Conservation (phyloP, 2,329 filamentous ascomycete species). For the Nemania sp. region DNA sequence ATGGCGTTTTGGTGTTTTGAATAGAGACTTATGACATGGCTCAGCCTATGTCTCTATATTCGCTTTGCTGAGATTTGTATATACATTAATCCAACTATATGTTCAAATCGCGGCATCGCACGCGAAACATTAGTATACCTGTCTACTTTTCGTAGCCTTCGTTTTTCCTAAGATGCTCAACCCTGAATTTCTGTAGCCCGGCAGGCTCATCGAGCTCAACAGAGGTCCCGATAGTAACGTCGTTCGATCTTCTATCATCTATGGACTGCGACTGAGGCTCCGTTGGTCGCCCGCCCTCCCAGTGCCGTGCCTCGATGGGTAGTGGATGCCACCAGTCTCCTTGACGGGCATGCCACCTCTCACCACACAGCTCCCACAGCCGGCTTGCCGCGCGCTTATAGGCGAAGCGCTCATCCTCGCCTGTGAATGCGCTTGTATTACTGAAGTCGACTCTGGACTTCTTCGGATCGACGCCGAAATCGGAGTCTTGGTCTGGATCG, state of each 20-base stretch:
- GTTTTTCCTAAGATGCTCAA: constrained; percentile 36
- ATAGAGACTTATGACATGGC: background rate
- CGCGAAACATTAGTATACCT: background rate
- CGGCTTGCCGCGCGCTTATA: constrained; percentile 76
- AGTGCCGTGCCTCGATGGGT: constrained; percentile 64
- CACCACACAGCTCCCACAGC: constrained; percentile 81
- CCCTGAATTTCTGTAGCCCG: constrained; percentile 44
- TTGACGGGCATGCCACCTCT: constrained; percentile 68
- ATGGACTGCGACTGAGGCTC: constrained; percentile 28
- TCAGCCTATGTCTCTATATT: background rate
- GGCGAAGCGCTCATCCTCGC: constrained; percentile 80
- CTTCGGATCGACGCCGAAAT: constrained; percentile 49
- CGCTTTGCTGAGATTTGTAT: constrained; percentile 12
- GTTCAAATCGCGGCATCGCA: background rate
- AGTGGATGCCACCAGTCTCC: constrained; percentile 72
- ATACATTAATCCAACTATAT: constrained; percentile 18
- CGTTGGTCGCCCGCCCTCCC: constrained; percentile 53
- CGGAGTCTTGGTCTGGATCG: constrained; percentile 60
- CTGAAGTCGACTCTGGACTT: constrained; percentile 63
- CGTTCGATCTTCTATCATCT: constrained; percentile 29
- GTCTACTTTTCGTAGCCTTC: background rate
- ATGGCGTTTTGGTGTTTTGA: constrained; percentile 32
- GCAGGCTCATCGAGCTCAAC: constrained; percentile 49
- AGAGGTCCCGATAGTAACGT: constrained; percentile 46
- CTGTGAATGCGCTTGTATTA: constrained; percentile 69